Base-by-base conservation (phyloP, 2,329 filamentous ascomycete genomes). In the Beauveria caledonica region DNA sequence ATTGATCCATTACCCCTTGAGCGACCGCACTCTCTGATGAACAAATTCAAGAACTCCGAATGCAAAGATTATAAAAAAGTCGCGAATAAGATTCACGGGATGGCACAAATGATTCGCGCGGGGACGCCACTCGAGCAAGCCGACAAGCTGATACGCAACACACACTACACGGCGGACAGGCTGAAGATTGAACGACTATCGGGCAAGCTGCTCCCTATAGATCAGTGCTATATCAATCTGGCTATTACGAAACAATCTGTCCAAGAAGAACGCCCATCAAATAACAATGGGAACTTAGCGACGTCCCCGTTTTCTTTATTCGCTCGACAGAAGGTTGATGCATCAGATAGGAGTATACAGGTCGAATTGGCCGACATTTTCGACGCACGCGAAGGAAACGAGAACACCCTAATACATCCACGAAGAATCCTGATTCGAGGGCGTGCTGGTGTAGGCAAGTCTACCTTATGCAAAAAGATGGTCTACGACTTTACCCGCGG, bases 401-500 rank as follows among this genome's bases (percentile, higher is more conserved):
- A 52, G 10, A 5, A 8, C 25, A 6, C 0, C 15, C 33, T 11
- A 1, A 19, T 36, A 10, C 7, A 19, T 19, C 50, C 50, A 15
- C 19, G 21, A 63, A 64, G 71, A 49, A 71, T 76, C 21, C 60
- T 75, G 48, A 75, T 76, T 51, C 66, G 67, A 33, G 74, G 73
- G 42, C 68, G 67, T 9, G 71, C 73, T 0, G 74, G 74, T 48
- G 69, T 75, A 1, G 73, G 73, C 3, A 77, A 76, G 66, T 74
- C 73, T 6, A 76, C 74, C 1, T 62, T 76, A 17, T 76, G 73
- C 66, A 76, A 76, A 60, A 77, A 76, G 64, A 72, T 76, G 10
- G 67, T 76, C 39, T 57, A 73, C 58, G 70, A 73, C 11, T 76
- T 73, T 63, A 54, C 50, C 5, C 40, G 66, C 33, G 51, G 56